Conservation (phyloP, 2,329 filamentous ascomycete genomes). For the Botrytis tulipae region DNA sequence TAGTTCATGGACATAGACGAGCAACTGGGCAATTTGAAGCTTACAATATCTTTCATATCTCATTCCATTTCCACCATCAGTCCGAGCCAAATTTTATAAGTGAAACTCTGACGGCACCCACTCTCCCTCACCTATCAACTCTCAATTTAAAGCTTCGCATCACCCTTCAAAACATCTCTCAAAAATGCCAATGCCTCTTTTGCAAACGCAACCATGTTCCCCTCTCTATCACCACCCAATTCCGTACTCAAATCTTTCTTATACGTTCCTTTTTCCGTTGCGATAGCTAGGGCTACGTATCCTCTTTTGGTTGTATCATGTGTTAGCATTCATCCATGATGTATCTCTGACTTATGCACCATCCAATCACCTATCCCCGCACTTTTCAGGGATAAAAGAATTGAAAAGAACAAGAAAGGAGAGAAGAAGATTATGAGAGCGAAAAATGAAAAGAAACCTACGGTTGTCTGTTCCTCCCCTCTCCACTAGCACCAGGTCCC, state of each 20-base stretch:
- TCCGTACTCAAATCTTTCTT: conserved; percentile 57
- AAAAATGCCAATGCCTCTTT: conserved; percentile 55
- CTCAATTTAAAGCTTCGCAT: conserved; percentile 36
- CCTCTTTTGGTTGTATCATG: conserved; percentile 42
- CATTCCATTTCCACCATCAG: neutral
- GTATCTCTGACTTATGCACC: too few relatives aligned
- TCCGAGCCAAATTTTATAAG: neutral
- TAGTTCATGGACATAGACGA: neutral
- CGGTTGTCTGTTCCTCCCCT: conserved; percentile 55
- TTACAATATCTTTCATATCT: neutral
- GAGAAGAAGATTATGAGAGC: neutral
- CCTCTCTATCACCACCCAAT: conserved; percentile 51
- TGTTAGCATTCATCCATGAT: neutral
- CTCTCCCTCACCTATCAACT: too few relatives aligned
- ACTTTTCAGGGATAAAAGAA: neutral
- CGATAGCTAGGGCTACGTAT: conserved; percentile 63
- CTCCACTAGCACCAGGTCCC: conserved; percentile 59
- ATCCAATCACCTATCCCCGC: neutral
- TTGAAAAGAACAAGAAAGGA: neutral
- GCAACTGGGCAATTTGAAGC: neutral
- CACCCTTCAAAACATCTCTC: conserved; percentile 51
- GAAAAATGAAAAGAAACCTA: conserved; percentile 33
- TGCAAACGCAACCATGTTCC: conserved; percentile 63
- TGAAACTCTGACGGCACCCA: fast-evolving
- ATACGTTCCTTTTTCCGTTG: conserved; percentile 49